Evolutionary conservation across 768 basidiomycete genomes (phyloP), one percentile per base, ranked within the genome.

Genomic region (Termitomyces sp.): DNA sequence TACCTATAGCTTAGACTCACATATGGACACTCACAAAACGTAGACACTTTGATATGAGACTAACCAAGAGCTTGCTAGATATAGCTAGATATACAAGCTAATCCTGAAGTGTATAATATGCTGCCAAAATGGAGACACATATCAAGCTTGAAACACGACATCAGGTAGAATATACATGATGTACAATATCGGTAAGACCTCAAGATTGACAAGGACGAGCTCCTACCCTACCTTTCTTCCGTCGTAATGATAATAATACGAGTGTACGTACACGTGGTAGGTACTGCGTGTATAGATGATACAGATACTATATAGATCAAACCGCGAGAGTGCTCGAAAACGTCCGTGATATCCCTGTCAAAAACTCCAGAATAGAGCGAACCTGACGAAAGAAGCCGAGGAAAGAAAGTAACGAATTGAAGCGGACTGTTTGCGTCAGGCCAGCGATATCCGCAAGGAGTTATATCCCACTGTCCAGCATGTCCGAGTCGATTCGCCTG

Each of bases 361-460:
- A 30, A 44, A 33, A 43, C 13, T 5, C 10, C 30, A 4, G 45
- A n/a, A 20, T 6, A 18, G 18, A 13, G 43, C 30, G 26, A 36
- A 18, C 33, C 48, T 34, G 42, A 51, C 16, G 42, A 37, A 26
- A 45, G 34, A 52, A 52, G 36, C 27, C 22, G 22, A 30, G 34
- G 27, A n/a, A 27, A 43, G 18, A 36, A 36, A 50, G 30, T 42
- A 39, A 16, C 26, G 22, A 20, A 16, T 46, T 13, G 22, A 55
- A 55, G 44, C 5, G 12, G 18, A 27, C 30, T 4, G 27, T 18
- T 33, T 34, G 30, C 13, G 22, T 53, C n/a, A 26, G 24, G 16
- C 12, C 26, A 39, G 12, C 33, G 32, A 30, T 52, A 57, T 52
- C 56, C 56, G 42, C 50, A 57, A 57, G 56, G 50, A 57, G 50